Percentiles rank a stretch among this genome's conserved stretches.
Evolutionary conservation across 2,329 filamentous ascomycete genomes (phyloP).

Genomic region (Tolypocladium ovalisporum): DNA sequence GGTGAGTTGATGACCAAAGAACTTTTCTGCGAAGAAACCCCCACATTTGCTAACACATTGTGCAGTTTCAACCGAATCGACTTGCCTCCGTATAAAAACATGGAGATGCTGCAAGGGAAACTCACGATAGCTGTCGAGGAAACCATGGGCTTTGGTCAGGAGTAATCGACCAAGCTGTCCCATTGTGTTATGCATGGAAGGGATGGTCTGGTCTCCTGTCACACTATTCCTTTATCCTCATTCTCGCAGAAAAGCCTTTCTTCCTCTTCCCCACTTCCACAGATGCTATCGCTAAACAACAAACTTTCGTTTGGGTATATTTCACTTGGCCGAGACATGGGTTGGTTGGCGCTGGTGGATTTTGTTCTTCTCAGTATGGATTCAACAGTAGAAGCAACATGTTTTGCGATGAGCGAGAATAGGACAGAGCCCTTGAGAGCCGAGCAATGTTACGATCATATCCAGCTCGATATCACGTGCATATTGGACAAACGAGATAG

Average conservation of each 20-base stretch:
- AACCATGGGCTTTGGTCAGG: conserved; percentile 97
- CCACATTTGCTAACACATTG: neutral
- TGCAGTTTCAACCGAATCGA: conserved; percentile 95
- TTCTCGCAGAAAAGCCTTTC: neutral
- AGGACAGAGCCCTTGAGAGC: neutral
- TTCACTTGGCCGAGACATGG: conserved; percentile 16
- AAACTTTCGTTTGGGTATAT: conserved; percentile 17
- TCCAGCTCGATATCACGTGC: neutral
- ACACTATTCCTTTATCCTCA: neutral
- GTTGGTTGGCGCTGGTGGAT: conserved; percentile 20
- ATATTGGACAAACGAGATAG: neutral
- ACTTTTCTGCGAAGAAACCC: neutral
- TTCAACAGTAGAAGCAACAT: conserved; percentile 1
- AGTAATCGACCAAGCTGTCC: conserved; percentile 41
- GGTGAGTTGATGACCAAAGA: conserved; percentile 46
- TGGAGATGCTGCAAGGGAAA: conserved; percentile 79
- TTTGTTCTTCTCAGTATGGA: conserved; percentile 6
- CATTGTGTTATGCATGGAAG: neutral
- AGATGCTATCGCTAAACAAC: conserved; percentile 2
- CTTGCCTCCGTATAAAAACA: conserved; percentile 81
- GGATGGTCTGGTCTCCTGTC: neutral
- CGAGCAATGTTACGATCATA: neutral
- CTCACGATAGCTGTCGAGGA: conserved; percentile 96
- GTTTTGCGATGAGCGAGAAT: neutral
- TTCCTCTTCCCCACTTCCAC: neutral